Conservation (phyloP, 2,329 filamentous ascomycete species). For the Botrytis fragariae region DNA sequence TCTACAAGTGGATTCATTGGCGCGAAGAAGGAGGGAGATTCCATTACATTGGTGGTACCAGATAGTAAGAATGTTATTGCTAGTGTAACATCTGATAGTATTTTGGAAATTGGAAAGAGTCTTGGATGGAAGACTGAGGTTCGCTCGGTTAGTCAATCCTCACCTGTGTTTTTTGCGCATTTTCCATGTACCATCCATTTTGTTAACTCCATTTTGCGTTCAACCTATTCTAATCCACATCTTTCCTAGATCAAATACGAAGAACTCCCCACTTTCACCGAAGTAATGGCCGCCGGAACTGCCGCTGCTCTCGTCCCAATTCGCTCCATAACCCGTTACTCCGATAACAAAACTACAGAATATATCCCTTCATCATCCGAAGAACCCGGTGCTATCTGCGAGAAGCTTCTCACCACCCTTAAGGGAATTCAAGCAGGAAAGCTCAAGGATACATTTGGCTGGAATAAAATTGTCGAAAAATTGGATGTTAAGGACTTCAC, state of each 20-base stretch:
- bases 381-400: conserved; percentile 70
- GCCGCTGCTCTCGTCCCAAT: conserved; percentile 90
- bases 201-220: too few relatives aligned
- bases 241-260: conserved; percentile 59
- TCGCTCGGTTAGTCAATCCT: conserved; percentile 54
- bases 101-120: conserved; percentile 70
- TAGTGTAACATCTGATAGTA: conserved; percentile 77
- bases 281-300: conserved; percentile 90
- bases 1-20: conserved; percentile 93
- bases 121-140: conserved; percentile 85
- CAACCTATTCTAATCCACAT: not conserved
- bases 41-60: conserved; percentile 66
- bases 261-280: conserved; percentile 60
- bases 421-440: conserved; percentile 85
- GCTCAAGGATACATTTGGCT: conserved; percentile 58
- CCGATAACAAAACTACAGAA: conserved; percentile 49
- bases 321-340: conserved; percentile 76
- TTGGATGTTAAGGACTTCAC: conserved; percentile 35
- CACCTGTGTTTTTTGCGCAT: not conserved
- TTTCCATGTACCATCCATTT: not conserved
- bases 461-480: conserved; percentile 36
- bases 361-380: conserved; percentile 57
- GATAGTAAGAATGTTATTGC: conserved; percentile 86
- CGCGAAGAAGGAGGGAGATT: conserved; percentile 52
- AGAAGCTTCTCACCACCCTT: conserved; percentile 70